phyloP scores from a whole-genome alignment of 75 land plant species.

The Adiantum capillusveneris region DNA sequence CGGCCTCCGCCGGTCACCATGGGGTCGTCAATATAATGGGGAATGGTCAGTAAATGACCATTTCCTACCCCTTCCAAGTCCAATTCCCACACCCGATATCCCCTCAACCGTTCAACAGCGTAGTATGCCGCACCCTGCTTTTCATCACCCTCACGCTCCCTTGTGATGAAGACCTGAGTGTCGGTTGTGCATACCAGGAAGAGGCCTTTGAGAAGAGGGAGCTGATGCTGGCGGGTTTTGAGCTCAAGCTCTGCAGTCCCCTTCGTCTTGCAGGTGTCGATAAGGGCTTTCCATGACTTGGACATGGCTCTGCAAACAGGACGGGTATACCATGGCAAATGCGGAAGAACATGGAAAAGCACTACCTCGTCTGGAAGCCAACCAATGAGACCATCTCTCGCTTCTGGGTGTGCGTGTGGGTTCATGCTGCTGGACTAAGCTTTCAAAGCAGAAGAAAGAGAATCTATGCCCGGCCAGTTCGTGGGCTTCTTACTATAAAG shows the following conservation, averaged over 20 bases:
- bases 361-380: background rate
- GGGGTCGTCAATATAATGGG: no score
- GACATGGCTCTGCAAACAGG: conserved; percentile 1
- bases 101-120: no score
- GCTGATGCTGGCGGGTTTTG: background rate
- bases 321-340: background rate
- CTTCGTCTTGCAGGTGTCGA: background rate
- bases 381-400: background rate
- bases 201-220: conserved; percentile 1
- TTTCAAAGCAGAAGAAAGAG: no score
- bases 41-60: no score
- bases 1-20: no score
- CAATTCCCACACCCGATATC: conserved; percentile 2
- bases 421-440: no score
- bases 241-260: background rate
- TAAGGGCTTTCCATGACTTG: background rate
- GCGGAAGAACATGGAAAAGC: background rate
- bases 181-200: background rate
- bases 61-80: background rate
- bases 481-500: no score
- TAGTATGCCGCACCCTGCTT: no score
- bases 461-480: no score
- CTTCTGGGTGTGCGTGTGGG: no score
- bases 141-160: background rate
- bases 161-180: conserved; percentile 1